These are phyloP conservation scores for Trypanosoma boissoni DNA, from an alignment of 208 protist species.

Conservation along the genomic window DNA sequence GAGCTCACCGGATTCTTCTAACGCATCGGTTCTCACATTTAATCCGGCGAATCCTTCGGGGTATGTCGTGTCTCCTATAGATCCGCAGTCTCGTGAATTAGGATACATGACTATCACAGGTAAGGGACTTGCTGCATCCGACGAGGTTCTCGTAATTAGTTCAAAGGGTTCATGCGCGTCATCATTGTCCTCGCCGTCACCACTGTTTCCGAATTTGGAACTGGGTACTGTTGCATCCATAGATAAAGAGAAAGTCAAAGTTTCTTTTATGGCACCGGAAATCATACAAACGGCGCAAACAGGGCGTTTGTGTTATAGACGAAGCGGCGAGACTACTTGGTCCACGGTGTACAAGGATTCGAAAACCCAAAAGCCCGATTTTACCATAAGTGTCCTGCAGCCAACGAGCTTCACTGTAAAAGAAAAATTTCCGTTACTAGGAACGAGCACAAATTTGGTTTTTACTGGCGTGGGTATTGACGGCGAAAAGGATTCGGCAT, in stretches of 20 bases:
- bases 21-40: constrained; percentile 35
- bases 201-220: constrained; percentile 59
- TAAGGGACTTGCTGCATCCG: constrained; percentile 35
- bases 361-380: constrained; percentile 36
- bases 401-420: constrained; percentile 60
- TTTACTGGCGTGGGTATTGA: constrained; percentile 67
- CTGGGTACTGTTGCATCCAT: constrained; percentile 34
- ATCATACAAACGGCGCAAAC: constrained; percentile 43
- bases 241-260: constrained; percentile 17
- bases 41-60: constrained; percentile 41
- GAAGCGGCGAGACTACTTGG: constrained; percentile 39
- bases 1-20: constrained; percentile 6
- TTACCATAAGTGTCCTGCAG: constrained; percentile 80
- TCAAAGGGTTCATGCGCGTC: constrained; percentile 45
- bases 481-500: constrained; percentile 50
- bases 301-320: constrained; percentile 80
- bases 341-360: constrained; percentile 43
- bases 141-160: constrained; percentile 64
- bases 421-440: constrained; percentile 39
- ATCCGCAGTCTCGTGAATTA: constrained; percentile 64
- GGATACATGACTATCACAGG: constrained; percentile 60
- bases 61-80: constrained; percentile 59
- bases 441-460: constrained; percentile 41
- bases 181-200: constrained; percentile 31
- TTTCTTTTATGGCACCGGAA: constrained; percentile 62